These are phyloP conservation scores for Alternaria sp. DNA, from an alignment of 2,329 filamentous ascomycete genomes.

Conservation along the genomic window DNA sequence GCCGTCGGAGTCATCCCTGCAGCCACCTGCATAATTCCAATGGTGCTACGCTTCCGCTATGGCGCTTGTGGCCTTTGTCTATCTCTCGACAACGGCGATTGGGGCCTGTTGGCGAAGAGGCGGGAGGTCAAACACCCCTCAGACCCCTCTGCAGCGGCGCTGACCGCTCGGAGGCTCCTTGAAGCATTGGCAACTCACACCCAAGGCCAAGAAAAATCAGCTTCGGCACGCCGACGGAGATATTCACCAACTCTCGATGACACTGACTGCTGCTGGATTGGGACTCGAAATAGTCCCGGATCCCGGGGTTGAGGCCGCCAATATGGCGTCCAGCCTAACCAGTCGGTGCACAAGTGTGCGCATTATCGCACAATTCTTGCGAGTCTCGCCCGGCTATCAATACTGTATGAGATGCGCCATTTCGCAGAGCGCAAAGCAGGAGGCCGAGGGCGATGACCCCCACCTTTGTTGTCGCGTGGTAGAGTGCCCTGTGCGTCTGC, in stretches of 20 bases:
- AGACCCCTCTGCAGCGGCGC: conserved; percentile 12
- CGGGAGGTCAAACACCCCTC: conserved; percentile 12
- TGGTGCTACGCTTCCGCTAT: conserved; percentile 17
- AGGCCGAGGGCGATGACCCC: neutral
- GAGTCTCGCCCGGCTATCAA: neutral
- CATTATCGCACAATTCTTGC: conserved; percentile 4
- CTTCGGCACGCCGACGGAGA: conserved; percentile 9
- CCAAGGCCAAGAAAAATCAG: conserved; percentile 6
- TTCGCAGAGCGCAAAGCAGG: conserved; percentile 3
- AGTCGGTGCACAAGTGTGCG: conserved; percentile 10
- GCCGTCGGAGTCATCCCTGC: conserved; percentile 12
- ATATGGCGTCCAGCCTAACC: neutral
- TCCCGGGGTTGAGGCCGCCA: conserved; percentile 10
- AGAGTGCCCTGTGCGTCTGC: conserved; percentile 15
- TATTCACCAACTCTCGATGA: conserved; percentile 2
- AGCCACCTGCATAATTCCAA: conserved; percentile 21
- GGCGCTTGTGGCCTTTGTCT: conserved; percentile 21
- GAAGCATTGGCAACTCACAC: conserved; percentile 10
- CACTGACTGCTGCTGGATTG: conserved; percentile 3
- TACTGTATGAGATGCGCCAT: conserved; percentile 4
- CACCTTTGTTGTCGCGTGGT: conserved; percentile 16
- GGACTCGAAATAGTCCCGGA: conserved; percentile 7
- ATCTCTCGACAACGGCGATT: conserved; percentile 11
- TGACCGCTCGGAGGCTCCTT: conserved; percentile 14
- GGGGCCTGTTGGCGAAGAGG: conserved; percentile 15